A percentile compares a stretch with the other conserved stretches of the same genome.
phyloP scores from a whole-genome alignment of 2,329 filamentous ascomycete species.

The Epichloe coenophiala region DNA sequence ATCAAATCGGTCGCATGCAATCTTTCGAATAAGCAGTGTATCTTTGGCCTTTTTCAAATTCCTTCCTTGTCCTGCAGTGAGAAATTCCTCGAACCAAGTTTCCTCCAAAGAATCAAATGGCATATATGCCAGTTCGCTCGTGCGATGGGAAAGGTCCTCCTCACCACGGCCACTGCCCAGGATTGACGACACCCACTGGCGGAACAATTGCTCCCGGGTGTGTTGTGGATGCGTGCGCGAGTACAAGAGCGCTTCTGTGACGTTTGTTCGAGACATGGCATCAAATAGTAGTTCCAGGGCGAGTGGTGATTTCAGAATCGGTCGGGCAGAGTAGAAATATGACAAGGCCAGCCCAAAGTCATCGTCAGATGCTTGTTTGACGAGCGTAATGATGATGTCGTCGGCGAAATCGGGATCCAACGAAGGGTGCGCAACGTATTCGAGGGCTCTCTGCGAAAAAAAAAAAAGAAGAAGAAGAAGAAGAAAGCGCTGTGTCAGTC shows the following conservation, averaged over 20 bases:
- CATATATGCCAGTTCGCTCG: constrained; percentile 57
- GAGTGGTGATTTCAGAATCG: constrained; percentile 50
- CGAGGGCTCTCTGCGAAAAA: constrained; percentile 45
- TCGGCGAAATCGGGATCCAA: constrained; percentile 71
- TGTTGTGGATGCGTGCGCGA: constrained; percentile 49
- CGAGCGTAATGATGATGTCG: constrained; percentile 61
- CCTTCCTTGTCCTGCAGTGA: constrained; percentile 52
- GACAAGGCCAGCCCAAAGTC: constrained; percentile 57
- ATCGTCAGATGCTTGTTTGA: constrained; percentile 42
- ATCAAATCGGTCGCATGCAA: constrained; percentile 49
- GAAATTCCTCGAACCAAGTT: constrained; percentile 56
- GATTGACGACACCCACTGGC: constrained; percentile 48
- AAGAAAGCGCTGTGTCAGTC: not conserved
- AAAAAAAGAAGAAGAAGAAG: too few relatives aligned
- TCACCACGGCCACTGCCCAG: constrained; percentile 28
- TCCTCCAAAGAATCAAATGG: constrained; percentile 62
- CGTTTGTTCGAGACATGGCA: constrained; percentile 51
- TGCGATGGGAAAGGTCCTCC: constrained; percentile 36
- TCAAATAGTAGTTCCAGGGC: constrained; percentile 56
- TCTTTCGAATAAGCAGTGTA: constrained; percentile 58
- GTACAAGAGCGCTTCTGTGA: constrained; percentile 64
- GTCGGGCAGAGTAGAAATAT: constrained; percentile 66
- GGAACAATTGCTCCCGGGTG: constrained; percentile 51
- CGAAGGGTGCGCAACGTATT: constrained; percentile 66
- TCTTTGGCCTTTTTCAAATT: constrained; percentile 54